These are phyloP conservation scores for Fraxinus xanthoxyloides DNA, from an alignment of 305 asterid species.

Conservation along the genomic window DNA sequence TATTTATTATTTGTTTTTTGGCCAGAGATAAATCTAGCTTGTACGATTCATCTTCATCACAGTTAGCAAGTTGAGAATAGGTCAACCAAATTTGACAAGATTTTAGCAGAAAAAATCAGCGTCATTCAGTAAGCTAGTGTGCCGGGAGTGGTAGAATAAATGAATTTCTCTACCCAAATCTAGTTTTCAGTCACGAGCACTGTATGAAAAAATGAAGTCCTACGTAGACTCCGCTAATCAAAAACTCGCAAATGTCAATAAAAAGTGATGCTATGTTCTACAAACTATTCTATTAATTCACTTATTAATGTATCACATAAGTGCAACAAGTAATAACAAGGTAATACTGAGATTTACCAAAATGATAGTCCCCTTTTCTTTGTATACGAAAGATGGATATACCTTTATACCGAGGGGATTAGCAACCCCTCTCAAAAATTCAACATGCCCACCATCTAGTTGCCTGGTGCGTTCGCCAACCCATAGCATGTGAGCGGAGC, in stretches of 20 bases:
- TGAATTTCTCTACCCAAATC: too few relatives aligned
- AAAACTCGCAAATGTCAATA: neutral
- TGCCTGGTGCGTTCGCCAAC: slow-evolving; percentile 85
- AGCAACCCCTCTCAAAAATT: slow-evolving; percentile 74
- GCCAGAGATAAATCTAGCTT: neutral
- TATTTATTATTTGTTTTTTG: neutral
- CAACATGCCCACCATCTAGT: slow-evolving; percentile 77
- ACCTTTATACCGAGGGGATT: slow-evolving; percentile 86
- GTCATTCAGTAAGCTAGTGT: too few relatives aligned
- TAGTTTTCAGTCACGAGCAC: neutral
- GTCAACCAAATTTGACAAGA: too few relatives aligned
- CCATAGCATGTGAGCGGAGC: slow-evolving; percentile 92
- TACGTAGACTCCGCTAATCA: neutral
- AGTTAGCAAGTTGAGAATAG: too few relatives aligned
- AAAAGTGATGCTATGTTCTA: neutral
- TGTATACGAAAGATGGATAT: slow-evolving; percentile 14
- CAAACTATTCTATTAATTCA: neutral
- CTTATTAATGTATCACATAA: neutral
- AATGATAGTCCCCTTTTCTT: neutral
- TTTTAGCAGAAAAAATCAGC: too few relatives aligned
- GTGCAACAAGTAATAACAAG: neutral
- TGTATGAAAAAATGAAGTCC: too few relatives aligned
- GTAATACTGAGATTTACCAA: neutral
- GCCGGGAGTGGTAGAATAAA: too few relatives aligned
- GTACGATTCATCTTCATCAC: neutral